Base-by-base conservation (phyloP, 345 rosid species). In the Combretum micranthum region DNA sequence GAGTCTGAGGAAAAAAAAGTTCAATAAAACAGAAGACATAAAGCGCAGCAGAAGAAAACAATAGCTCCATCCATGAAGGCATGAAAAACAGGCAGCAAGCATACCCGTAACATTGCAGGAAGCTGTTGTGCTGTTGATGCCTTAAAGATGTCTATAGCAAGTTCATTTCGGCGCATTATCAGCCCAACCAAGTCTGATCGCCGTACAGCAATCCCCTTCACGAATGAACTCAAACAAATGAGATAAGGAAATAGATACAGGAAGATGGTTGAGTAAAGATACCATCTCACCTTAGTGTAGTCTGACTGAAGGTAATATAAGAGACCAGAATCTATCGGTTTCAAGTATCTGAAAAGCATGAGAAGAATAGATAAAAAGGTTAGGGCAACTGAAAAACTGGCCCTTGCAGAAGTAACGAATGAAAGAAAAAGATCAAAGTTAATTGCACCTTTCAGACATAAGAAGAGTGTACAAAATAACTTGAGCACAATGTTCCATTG, bases 391-490 rank as follows among this genome's bases (percentile, higher is more conserved):
- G 53, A 65, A 65, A 59, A 4, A 47, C 52, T 50, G 18, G 47
- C 59, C 66, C 50, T 54, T 44, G 18, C 37, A 19, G 25, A 20
- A 17, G 42, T 16, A 62, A 45, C 15, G 23, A 20, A 49, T 32
- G 43, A 39, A 15, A 56, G 42, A 64, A 64, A 42, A 50, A 25
- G 44, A 50, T 21, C 20, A 52, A 56, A 53, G 11, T 53, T 39
- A 15, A 65, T 69, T 25, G 65, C 52, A 89, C 97, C 96, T 86
- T 72, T 93, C 99, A 45, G 97, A 93, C 99, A 93, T 88, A 60
- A 93, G 96, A 60, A 93, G 89, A 51, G 91, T 80, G 80, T 93
- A 93, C 76, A 89, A 76, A 74, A 93, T 83, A 75, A 93, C 97
- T 77, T 93, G 97, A 44, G 96, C 97, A 67, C 77, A 52, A 67